These are phyloP conservation scores for Hymenoscyphus infarciens DNA, from an alignment of 2,329 filamentous ascomycete genomes.

Conservation along the genomic window DNA sequence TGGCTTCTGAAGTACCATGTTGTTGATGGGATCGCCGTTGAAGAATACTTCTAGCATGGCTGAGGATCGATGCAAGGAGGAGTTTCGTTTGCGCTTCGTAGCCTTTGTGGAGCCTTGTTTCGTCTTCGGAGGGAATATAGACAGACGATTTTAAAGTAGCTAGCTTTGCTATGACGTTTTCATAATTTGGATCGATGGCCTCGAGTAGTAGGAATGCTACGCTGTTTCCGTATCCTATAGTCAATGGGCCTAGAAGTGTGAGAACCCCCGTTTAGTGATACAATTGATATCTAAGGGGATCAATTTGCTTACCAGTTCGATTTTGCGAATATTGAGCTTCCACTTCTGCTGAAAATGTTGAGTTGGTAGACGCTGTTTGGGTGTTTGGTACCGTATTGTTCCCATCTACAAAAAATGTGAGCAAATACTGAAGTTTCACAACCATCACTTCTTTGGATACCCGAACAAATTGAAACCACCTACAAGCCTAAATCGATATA, in stretches of 20 bases:
- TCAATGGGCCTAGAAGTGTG: not conserved
- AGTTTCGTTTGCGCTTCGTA: constrained; percentile 12
- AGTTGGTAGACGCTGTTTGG: not conserved
- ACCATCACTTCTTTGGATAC: too few species aligned
- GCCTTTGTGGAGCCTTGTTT: constrained; percentile 3
- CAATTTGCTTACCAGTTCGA: not conserved
- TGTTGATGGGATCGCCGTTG: not conserved
- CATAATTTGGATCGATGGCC: constrained; percentile 5
- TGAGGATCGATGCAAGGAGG: constrained; percentile 3
- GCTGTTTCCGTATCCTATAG: constrained; percentile 8
- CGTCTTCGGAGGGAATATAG: constrained; percentile 1
- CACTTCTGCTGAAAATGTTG: constrained; percentile 6
- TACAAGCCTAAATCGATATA: constrained; percentile 1
- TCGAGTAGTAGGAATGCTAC: constrained; percentile 5
- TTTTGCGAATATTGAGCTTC: constrained; percentile 4
- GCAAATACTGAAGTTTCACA: too few species aligned
- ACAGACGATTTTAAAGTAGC: not conserved
- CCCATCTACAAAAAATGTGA: too few species aligned
- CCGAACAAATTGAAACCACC: not conserved
- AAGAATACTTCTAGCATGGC: constrained; percentile 9
- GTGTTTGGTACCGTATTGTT: too few species aligned
- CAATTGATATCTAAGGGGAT: not conserved
- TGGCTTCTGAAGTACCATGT: not conserved
- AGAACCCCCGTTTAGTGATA: not conserved
- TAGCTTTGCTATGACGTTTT: constrained; percentile 1